Evolutionary conservation across 2,329 filamentous ascomycete genomes (phyloP), one percentile per base, ranked within the genome.

Genomic region (Arthroderma sp.): DNA sequence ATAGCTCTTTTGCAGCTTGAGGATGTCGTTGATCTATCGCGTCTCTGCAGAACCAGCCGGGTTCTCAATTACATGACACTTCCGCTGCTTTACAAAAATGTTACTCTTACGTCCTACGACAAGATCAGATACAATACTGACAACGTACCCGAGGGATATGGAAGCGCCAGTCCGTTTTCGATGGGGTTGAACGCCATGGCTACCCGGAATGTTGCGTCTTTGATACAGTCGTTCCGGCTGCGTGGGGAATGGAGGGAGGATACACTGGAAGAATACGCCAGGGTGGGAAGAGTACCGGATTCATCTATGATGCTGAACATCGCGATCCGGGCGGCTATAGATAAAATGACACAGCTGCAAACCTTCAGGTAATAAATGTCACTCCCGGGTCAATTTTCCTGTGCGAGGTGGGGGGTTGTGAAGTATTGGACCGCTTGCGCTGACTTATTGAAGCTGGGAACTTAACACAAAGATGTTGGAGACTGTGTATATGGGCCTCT

Each of bases 51-150:
- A 46, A 77, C 76, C 42, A 78, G 73, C 49, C 69, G 75, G 9
- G 67, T 80, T 36, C 68, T 80, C 52, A 76, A 79, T 52, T 81
- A 80, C 61, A 79, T 81, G 74, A 68, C 73, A 31, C 63, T 80
- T 2, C 77, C 77, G 15, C 74, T 73, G 46, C 69, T 81, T 36
- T 81, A 80, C 59, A 67, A 69, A 55, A 60, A 63, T 31, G 69
- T 80, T 43, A 71, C 66, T 4, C 62, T 81, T 31, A 72, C 66
- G 44, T 77, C 75, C 5, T 78, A 80, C 56, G 63, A 71, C 41
- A 70, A 72, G 34, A 74, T 79, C 29, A 72, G 75, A 41, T 79
- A 77, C 55, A 63, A 70, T 48, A 33, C 30, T 11, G 66, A 73
- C 52, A 74, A 76, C 42, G 56, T 69, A 36, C 74, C 75, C 0